Conservation (phyloP, 495 filamentous ascomycete species). For the Hypoxylon perforatum region DNA sequence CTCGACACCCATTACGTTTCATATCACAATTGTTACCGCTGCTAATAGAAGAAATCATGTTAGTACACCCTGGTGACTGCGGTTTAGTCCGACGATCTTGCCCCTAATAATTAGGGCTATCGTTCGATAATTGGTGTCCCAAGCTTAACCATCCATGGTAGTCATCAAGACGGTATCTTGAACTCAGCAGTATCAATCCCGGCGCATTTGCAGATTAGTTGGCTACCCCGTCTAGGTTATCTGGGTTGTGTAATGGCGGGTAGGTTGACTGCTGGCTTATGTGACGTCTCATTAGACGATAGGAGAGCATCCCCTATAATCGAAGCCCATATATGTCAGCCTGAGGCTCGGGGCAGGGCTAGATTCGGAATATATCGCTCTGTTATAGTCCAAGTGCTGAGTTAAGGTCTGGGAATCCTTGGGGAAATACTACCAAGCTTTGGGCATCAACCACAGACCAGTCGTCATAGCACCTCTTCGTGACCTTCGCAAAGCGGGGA, state of each 20-base stretch:
- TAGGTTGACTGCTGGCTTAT: not conserved
- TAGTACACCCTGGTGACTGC: not conserved
- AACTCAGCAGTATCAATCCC: not conserved
- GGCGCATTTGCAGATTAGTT: not conserved
- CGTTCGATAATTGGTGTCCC: not conserved
- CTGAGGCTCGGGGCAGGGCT: not conserved
- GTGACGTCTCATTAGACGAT: not conserved
- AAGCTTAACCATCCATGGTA: not conserved
- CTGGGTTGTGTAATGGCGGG: not conserved
- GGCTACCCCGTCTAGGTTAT: too few species aligned
- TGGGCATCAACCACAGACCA: not conserved
- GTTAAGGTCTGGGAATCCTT: conserved; percentile 16
- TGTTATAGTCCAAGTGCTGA: conserved; percentile 13
- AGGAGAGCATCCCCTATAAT: not conserved
- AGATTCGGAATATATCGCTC: not conserved
- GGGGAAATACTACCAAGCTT: conserved; percentile 10
- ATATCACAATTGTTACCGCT: not conserved
- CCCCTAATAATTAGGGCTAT: not conserved
- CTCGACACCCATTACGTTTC: not conserved
- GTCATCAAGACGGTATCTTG: not conserved
- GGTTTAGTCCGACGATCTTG: not conserved
- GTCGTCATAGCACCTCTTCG: conserved; percentile 5
- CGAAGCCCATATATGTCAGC: not conserved
- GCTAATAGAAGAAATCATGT: not conserved
- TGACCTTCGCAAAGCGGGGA: conserved; percentile 14